Conservation (phyloP, 2,329 filamentous ascomycete species). For the Monilinia polystroma region DNA sequence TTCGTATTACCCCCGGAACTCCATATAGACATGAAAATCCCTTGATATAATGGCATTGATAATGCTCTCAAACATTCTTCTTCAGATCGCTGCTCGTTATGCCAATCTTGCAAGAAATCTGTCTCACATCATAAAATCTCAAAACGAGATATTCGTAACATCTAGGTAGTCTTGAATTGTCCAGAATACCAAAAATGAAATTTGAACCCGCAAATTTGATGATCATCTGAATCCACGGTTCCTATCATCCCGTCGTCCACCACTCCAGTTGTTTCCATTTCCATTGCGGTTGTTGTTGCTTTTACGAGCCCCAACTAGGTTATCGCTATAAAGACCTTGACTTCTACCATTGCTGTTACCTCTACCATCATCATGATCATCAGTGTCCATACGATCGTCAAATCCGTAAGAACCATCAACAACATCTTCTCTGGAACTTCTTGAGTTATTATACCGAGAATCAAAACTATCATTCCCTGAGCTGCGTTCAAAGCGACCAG, state of each 20-base stretch:
- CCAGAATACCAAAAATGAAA: neutral
- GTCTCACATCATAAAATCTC: slow-evolving; percentile 13
- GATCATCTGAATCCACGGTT: slow-evolving; percentile 34
- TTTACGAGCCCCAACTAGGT: slow-evolving; percentile 31
- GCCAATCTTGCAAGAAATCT: neutral
- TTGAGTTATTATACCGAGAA: slow-evolving; percentile 30
- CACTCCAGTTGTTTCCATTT: slow-evolving; percentile 30
- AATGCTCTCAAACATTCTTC: neutral
- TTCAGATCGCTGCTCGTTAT: slow-evolving; percentile 10
- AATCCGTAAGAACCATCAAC: slow-evolving; percentile 42
- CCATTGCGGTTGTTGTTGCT: slow-evolving; percentile 25
- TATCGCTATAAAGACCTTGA: slow-evolving; percentile 40
- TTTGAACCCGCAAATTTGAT: neutral
- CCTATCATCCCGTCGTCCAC: slow-evolving; percentile 29
- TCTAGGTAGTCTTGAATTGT: neutral
- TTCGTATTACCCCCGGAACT: slow-evolving; percentile 15
- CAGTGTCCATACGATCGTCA: slow-evolving; percentile 40
- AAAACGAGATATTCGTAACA: slow-evolving; percentile 8
- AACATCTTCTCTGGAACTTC: slow-evolving; percentile 33
- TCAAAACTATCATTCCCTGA: slow-evolving; percentile 33
- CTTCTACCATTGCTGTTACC: slow-evolving; percentile 22
- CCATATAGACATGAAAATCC: slow-evolving; percentile 11
- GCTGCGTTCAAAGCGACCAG: slow-evolving; percentile 32
- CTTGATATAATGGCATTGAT: slow-evolving; percentile 1
- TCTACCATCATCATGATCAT: slow-evolving; percentile 31